Evolutionary conservation across 352 stramenopile genomes (phyloP), one percentile per base, ranked within the genome.

Genomic region (Plasmopara halstedii): DNA sequence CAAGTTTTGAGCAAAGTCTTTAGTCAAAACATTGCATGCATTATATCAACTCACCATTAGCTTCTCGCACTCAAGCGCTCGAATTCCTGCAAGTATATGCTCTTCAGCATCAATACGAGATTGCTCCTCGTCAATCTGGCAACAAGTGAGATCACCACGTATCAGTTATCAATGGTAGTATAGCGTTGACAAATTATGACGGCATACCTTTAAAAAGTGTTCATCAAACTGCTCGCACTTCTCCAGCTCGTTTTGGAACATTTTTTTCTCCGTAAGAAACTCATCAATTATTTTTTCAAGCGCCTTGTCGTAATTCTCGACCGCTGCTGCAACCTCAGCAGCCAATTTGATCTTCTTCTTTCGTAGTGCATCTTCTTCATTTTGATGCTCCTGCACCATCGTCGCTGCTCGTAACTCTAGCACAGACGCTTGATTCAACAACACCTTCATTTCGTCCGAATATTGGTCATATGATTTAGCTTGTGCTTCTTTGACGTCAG

Each of bases 341-440:
- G 81, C 81, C 31, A 74, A 76, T 40, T 91, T 91, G 60, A 64
- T 82, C 46, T 93, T 92, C 53, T 74, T 78, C 49, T 94, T 94
- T 27, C 76, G 76, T 22, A 94, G 61, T 15, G 51, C 29, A 17
- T 88, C 81, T 35, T 95, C 84, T 43, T 80, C 68, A 51, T 95
- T 76, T 41, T 85, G 80, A 52, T 94, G 81, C 34, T 93, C 81
- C 44, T 73, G 65, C n/a, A 67, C 74, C 70, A 88, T 76, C 43
- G 87, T 87, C 31, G 45, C 60, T 15, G 79, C 62, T 38, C 68
- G 60, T n/a, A 70, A 43, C 41, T 87, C 59, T 31, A 91, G 60
- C 27, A 63, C 58, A 10, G 62, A 56, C 7, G 75, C 64, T 52
- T 75, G 73, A 37, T 88, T 73, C 9, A 74, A 29, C 38, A 88